Base-by-base conservation (phyloP, 2,329 filamentous ascomycete species). In the Stylonectria norvegica region DNA sequence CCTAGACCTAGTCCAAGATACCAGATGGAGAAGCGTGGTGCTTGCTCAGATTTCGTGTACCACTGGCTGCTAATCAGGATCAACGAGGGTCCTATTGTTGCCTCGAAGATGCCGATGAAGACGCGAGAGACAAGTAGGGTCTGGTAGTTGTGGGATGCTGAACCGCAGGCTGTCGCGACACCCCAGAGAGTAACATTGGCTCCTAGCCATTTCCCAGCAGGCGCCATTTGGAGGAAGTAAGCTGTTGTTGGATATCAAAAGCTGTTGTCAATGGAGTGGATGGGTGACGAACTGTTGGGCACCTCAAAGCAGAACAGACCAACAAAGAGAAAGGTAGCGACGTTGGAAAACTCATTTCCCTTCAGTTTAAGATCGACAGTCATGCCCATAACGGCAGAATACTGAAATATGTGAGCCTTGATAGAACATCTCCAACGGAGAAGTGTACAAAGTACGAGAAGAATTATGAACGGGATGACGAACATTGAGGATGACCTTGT, bases 321-420 rank as follows among this genome's bases (percentile, higher is more conserved):
- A 29, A 84, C 78, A 51, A 80, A 85, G 50, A 84, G 76, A 19
- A 76, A 73, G 0, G 78, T 81, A 3, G 78, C 78, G 14, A 79
- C 60, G 59, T 79, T 79, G 34, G 75, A 76, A 57, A 83, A 84
- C 34, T 84, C 71, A 44, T 83, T 81, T 14, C 74, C 75, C 10
- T 61, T 57, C 34, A 85, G 68, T 0, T 71, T 63, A 19, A 66
- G 67, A 42, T 82, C 78, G 36, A 69, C 60, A 16, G 61, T 65
- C 6, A 86, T 57, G 3, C 79, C 79, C 81, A 85, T 85, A 36
- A 85, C 78, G 43, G 75, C 76, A 14, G 78, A 79, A 54, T 85
- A 85, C 73, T 81, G 22, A 6, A 23, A 7, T 15, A 25, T 18
- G n/a, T 22, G 16, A 35, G 41, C 41, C 17, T 12, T 25, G 22